These are phyloP conservation scores for Malus hybrid DNA, from an alignment of 331 rosid genomes.

Conservation along the genomic window DNA sequence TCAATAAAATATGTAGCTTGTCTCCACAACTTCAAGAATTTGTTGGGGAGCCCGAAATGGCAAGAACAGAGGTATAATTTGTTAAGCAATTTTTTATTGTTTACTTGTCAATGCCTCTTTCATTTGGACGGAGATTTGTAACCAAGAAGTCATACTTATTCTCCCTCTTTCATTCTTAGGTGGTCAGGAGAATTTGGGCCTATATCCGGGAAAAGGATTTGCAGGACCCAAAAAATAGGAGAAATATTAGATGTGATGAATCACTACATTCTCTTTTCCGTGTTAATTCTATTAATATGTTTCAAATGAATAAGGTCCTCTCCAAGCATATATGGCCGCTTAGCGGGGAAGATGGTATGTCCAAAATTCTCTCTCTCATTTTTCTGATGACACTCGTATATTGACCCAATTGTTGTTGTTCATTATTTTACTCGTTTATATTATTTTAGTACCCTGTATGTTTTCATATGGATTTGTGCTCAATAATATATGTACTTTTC, in stretches of 20 bases:
- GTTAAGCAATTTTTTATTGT: conserved; percentile 10
- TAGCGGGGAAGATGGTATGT: conserved; percentile 29
- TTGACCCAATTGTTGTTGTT: background rate
- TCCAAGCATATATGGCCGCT: conserved; percentile 48
- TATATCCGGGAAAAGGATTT: conserved; percentile 69
- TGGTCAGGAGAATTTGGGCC: conserved; percentile 84
- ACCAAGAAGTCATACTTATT: background rate
- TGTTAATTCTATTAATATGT: conserved; percentile 41
- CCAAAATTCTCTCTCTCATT: background rate
- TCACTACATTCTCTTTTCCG: conserved; percentile 54
- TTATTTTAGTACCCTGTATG: background rate
- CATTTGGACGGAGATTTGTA: background rate
- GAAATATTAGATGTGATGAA: conserved; percentile 72
- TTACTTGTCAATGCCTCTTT: conserved; percentile 3
- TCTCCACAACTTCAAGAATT: conserved; percentile 88
- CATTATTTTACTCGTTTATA: background rate
- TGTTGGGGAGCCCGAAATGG: conserved; percentile 69
- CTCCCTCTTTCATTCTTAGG: conserved; percentile 39
- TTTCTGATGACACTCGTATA: background rate
- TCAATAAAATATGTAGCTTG: conserved; percentile 71
- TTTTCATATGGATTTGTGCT: background rate
- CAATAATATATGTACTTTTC: background rate
- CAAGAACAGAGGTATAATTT: conserved; percentile 71
- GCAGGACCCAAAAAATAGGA: conserved; percentile 70
- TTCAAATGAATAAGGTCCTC: conserved; percentile 45